These are phyloP conservation scores for Tolypocladium tropicale DNA, from an alignment of 2,329 filamentous ascomycete genomes.

Conservation along the genomic window DNA sequence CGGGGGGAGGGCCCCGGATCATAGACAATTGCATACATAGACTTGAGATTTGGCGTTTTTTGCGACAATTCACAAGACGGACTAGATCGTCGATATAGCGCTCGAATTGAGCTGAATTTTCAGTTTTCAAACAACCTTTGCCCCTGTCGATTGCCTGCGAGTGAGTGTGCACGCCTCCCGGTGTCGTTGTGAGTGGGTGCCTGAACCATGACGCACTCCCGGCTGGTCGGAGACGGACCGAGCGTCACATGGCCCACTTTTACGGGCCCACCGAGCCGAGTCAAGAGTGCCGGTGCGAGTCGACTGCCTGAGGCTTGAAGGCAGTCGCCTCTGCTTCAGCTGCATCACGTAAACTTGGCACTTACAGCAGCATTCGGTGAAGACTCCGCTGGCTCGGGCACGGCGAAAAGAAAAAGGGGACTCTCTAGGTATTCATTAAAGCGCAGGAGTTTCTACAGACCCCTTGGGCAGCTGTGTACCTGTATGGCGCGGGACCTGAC, in stretches of 20 bases:
- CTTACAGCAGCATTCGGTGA: neutral
- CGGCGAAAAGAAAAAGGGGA: neutral
- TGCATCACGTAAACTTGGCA: neutral
- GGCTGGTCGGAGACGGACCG: neutral
- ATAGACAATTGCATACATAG: neutral
- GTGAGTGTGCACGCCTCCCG: neutral
- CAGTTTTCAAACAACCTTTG: neutral
- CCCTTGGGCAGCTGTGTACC: neutral
- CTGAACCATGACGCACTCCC: neutral
- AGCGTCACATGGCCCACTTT: neutral
- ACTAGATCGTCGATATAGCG: neutral
- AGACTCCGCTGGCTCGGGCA: neutral
- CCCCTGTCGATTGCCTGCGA: neutral
- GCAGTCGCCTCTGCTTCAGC: neutral
- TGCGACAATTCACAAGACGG: neutral
- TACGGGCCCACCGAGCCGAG: neutral
- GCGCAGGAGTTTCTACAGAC: too few species aligned
- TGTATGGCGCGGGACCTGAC: neutral
- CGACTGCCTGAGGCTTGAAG: neutral
- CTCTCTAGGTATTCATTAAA: too few species aligned
- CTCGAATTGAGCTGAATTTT: neutral
- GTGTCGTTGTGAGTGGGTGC: neutral
- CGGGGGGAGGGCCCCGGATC: neutral
- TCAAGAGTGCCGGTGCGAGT: neutral
- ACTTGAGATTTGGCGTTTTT: neutral